phyloP scores from a whole-genome alignment of 345 rosid genomes.

The Viola odorata region DNA sequence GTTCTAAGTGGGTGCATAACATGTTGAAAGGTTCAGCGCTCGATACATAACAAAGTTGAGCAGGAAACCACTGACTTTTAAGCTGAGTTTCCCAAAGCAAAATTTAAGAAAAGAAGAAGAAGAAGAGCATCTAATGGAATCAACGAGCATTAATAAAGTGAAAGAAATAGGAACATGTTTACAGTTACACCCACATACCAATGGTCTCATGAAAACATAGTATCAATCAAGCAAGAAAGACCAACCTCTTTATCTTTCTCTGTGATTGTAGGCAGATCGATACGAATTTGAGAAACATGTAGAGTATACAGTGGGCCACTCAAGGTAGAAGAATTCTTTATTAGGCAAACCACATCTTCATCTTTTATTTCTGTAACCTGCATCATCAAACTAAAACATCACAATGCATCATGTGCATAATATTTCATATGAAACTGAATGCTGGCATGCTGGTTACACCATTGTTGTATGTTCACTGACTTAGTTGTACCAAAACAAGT shows the following conservation, averaged over 20 bases:
- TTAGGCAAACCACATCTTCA: slow-evolving; percentile 60
- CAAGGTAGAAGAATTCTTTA: slow-evolving; percentile 62
- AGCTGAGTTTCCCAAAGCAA: not conserved
- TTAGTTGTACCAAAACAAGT: not conserved
- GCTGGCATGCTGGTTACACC: not conserved
- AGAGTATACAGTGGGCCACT: slow-evolving; percentile 48
- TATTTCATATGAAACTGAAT: not conserved
- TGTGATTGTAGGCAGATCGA: slow-evolving; percentile 54
- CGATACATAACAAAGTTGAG: too few relatives aligned
- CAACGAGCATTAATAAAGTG: not conserved
- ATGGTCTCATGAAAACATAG: not conserved
- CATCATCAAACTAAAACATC: slow-evolving; percentile 11
- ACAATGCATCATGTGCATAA: not conserved
- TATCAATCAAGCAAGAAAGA: not conserved
- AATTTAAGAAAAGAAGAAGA: not conserved
- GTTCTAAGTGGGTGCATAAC: too few relatives aligned
- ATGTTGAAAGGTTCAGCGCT: too few relatives aligned
- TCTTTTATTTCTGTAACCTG: slow-evolving; percentile 52
- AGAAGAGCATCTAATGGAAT: not conserved
- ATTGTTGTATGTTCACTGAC: not conserved
- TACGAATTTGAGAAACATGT: slow-evolving; percentile 66
- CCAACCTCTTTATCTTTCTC: slow-evolving; percentile 59
- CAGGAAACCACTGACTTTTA: too few relatives aligned
- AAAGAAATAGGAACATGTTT: slow-evolving; percentile 1
- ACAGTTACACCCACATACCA: not conserved